Evolutionary conservation across 179 eudicot genomes (phyloP), one percentile per base, ranked within the genome.

Genomic region (Pouteria campechiana): DNA sequence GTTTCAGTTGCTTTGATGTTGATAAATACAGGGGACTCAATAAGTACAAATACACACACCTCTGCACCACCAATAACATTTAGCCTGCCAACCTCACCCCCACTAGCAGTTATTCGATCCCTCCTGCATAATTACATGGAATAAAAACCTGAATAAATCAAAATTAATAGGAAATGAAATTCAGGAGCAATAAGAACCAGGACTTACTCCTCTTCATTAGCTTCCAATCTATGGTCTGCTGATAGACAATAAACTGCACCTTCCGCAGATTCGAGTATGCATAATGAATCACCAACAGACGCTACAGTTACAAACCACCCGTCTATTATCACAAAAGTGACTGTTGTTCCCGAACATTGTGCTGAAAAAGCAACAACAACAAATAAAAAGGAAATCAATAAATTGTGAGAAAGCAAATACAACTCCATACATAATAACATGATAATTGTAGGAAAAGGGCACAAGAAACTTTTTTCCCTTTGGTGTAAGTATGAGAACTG

Each of bases 1-100:
- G n/a, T n/a, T n/a, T n/a, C n/a, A n/a, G n/a, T n/a, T n/a, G n/a
- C n/a, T n/a, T n/a, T n/a, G n/a, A n/a, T n/a, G n/a, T n/a, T n/a
- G n/a, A n/a, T n/a, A 21, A 6, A 15, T 13, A 4, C 7, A 27
- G 20, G 21, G 6, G 7, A 25, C 7, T 25, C 13, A 15, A n/a
- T 3, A 21, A 13, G 46, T 37, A 18, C 17, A 17, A 25, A 41
- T 20, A 28, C 20, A 42, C 19, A 12, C 68, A 89, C 97, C 93
- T 85, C 83, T 4, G 95, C 81, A 24, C 97, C 97, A 44, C 93
- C 93, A 52, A 95, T 93, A 25, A 95, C 75, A 64, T 89, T 89
- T 40, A 89, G 90, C 55, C 97, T 89, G 23, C 95, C 97, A 65
- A 89, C 95, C 75, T 89, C 97, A 18, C 95, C 97, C 19, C 97